Conservation (phyloP, 176 grass and related monocot species). For the Paspalum vaginatum region DNA sequence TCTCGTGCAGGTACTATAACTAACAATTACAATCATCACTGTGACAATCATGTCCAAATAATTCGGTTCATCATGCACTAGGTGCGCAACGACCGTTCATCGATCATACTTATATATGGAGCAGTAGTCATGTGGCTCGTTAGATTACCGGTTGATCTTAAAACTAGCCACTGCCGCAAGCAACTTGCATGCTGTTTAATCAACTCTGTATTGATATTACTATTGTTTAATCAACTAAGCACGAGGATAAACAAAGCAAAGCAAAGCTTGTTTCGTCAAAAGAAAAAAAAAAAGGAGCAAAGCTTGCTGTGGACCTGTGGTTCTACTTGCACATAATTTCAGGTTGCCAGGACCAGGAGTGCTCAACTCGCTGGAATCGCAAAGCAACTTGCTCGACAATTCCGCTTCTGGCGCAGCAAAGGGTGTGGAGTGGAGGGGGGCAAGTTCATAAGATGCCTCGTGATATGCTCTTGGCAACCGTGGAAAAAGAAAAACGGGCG, state of each 20-base stretch:
- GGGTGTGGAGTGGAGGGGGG: background rate
- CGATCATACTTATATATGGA: background rate
- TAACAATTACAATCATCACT: conserved; percentile 1
- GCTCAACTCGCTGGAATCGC: background rate
- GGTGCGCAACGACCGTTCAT: background rate
- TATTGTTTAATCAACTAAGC: background rate
- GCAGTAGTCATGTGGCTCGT: background rate
- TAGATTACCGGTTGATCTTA: background rate
- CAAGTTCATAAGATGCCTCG: background rate
- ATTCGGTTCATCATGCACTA: background rate
- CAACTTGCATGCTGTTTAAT: background rate
- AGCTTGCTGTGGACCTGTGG: too few species aligned
- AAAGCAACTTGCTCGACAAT: conserved; percentile 26
- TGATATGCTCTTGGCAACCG: too few species aligned
- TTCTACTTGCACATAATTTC: too few species aligned
- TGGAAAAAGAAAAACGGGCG: too few species aligned
- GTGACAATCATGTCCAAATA: background rate
- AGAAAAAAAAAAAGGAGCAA: too few species aligned
- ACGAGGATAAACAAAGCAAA: background rate
- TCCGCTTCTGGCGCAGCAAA: background rate
- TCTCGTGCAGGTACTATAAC: background rate
- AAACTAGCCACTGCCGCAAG: background rate
- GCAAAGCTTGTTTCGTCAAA: too few species aligned
- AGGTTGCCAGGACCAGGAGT: too few species aligned
- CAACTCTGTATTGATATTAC: background rate